Base-by-base conservation (phyloP, 2,329 filamentous ascomycete species). In the Tolypocladium guangdongense region DNA sequence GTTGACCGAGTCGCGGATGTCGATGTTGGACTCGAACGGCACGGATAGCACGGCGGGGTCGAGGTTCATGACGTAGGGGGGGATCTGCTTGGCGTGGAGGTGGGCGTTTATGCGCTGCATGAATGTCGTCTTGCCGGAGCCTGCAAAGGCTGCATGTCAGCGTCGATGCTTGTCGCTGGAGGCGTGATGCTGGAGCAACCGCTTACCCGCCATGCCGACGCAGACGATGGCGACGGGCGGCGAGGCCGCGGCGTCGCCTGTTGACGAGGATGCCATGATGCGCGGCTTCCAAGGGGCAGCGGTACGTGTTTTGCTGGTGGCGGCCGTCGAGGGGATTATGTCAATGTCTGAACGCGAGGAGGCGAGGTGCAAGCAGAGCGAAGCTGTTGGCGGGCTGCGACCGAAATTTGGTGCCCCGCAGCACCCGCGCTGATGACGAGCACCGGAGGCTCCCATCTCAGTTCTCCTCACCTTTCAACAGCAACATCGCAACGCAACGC, bases 41-140 rank as follows among this genome's bases (percentile, higher is more conserved):
- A 96, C 88, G 60, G 86, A 89, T 64, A 91, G 81, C 10, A 99
- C 93, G 41, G 95, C 93, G 1, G 93, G 93, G 67, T 99, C 93
- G 57, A 99, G 86, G 71, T 99, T 99, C 67, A 99, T 84, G 55
- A 97, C 90, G 69, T 99, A 99, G 5, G 95, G 93, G 1, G 90
- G 84, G 20, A 85, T 81, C 55, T 86, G 82, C 64, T 91, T 81
- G 6, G 80, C 80, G 67, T 97, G 92, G 4, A 99, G 84, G 67
- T 99, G 81, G 1, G 92, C 87, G 69, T 96, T 96, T 64, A 99
- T 93, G 64, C 93, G 84, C 68, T 97, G 92, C 92, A 99, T 97
- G 67, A 99, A 99, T 0, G 95, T 99, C n/a, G 93, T 99, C 77
- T 99, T 99, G 64, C 93, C 93, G 18, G 90, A 95, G 63, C 93